Base-by-base conservation (phyloP, 805 yeast genomes). In the Lipomyces chichibuensis region DNA sequence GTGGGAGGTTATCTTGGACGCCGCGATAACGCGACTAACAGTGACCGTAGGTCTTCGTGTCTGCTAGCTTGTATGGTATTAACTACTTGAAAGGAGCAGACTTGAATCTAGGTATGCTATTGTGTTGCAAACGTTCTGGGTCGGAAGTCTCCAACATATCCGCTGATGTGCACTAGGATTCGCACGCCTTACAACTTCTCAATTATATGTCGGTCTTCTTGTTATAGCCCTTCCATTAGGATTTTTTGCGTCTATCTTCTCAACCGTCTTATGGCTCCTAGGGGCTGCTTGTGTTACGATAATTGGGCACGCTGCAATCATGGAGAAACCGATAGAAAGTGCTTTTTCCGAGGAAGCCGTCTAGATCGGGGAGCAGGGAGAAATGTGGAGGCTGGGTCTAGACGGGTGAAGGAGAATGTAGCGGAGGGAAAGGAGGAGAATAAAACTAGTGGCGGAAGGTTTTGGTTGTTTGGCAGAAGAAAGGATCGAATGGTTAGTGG, bases 271-370 rank as follows among this genome's bases (percentile, higher is more conserved):
- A 82, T 95, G 98, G 98, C 85, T 94, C 73, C 84, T 90, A 73
- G 95, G 97, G 73, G 90, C 96, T 17, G 88, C 95, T 52, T 88
- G 89, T 33, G 88, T 88, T 59, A 78, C 89, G 49, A 90, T 94
- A 53, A 80, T 92, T 58, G 84, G 92, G 2, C 99, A 95, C 78
- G 99, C 98, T 57, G 83, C 93, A 2, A 82, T 94, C 70, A 83
- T 95, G 85, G 98, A 95, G 76, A 95, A 94, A 80, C 99, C 99
- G 25, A 88, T 93, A 68, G 98, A 95, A 80, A 88, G 94, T 51
- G 93, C 94, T 23, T 95, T 94, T 76, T 95, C 92, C 76, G 97
- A 92, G 77, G 91, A 89, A 65, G 65, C 75, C 59, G 84, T 81
- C 62, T 82, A 75, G 69, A 62, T 37, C 37, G 57, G 56, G 57